Percentiles rank a stretch among this genome's conserved stretches.
Evolutionary conservation across 768 basidiomycete genomes (phyloP).

Genomic region (Amanita rubescens): DNA sequence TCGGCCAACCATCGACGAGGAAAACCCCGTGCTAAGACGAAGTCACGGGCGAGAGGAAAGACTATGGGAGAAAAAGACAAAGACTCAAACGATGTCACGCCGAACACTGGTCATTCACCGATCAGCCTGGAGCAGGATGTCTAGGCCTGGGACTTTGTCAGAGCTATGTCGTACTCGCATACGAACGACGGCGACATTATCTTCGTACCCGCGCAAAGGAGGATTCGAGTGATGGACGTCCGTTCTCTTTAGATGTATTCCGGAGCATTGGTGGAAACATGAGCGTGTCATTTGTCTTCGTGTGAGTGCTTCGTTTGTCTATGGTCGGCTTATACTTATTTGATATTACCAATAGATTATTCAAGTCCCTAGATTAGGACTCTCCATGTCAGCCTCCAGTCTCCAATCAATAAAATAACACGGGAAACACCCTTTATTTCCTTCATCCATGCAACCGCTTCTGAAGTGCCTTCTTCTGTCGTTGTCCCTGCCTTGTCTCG

Average conservation of each 20-base stretch:
- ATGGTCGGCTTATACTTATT: neutral
- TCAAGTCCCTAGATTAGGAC: neutral
- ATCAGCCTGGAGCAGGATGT: conserved; percentile 3
- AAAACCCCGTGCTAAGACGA: conserved; percentile 2
- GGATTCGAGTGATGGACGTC: neutral
- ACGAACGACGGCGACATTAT: neutral
- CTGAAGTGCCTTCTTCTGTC: neutral
- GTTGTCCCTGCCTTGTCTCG: conserved; percentile 3
- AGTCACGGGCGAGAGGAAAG: neutral
- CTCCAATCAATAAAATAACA: neutral
- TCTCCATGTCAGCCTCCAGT: neutral
- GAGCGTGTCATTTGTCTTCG: neutral
- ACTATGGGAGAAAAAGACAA: conserved; percentile 3
- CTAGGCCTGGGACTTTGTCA: neutral
- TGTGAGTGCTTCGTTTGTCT: neutral
- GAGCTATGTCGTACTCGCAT: neutral
- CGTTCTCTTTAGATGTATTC: too few species aligned
- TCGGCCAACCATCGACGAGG: neutral
- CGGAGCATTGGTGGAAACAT: too few species aligned
- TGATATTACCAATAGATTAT: neutral
- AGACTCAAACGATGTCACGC: neutral
- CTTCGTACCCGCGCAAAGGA: too few species aligned
- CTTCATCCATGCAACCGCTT: neutral
- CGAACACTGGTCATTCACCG: neutral
- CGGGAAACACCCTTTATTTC: neutral